A percentile compares a stretch with the other conserved stretches of the same genome.
phyloP scores from a whole-genome alignment of 2,329 filamentous ascomycete species.

The Karstenula rhodostoma region DNA sequence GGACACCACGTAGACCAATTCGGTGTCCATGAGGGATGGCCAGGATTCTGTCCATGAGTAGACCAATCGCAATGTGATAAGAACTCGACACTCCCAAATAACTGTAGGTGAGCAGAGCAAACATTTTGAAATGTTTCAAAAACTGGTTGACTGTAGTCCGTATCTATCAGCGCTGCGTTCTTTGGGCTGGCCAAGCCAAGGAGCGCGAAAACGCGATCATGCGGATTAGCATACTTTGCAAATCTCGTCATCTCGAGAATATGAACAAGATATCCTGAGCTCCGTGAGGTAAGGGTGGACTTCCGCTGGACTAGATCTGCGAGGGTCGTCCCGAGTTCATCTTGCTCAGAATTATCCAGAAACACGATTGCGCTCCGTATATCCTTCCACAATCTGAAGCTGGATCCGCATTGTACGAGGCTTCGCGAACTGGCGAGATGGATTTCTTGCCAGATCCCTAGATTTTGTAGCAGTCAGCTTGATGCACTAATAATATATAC shows the following conservation, averaged over 20 bases:
- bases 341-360: neutral
- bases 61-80: neutral
- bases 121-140: neutral
- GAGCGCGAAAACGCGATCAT: constrained; percentile 15
- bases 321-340: neutral
- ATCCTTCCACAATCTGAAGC: neutral
- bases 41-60: neutral
- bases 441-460: constrained; percentile 12
- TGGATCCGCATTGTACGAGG: constrained; percentile 6
- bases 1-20: constrained; percentile 4
- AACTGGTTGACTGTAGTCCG: constrained; percentile 7
- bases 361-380: neutral
- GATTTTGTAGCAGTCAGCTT: neutral
- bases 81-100: neutral
- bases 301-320: too few species aligned
- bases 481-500: neutral
- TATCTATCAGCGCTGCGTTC: neutral
- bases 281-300: too few species aligned
- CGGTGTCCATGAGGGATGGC: constrained; percentile 11
- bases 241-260: neutral
- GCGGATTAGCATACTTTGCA: neutral
- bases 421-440: constrained; percentile 1
- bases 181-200: neutral
- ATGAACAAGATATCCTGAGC: neutral
- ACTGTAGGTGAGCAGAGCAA: neutral